Base-by-base conservation (phyloP, 2,329 filamentous ascomycete genomes). In the Cladosporium oxysporum region DNA sequence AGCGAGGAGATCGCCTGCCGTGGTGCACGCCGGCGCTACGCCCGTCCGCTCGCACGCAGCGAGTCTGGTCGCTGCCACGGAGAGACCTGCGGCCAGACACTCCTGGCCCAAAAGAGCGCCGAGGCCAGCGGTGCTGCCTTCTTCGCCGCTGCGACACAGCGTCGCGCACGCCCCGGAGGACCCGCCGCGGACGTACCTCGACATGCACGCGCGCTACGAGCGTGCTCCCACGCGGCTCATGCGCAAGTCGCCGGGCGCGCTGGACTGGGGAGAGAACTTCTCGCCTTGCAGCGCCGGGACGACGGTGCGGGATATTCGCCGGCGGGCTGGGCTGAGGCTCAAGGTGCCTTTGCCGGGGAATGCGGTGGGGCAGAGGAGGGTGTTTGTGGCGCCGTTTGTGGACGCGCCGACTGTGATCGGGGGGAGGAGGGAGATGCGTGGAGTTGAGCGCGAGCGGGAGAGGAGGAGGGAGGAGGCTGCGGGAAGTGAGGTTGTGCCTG, bases 321-420 rank as follows among this genome's bases (percentile, higher is more conserved):
- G 61, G 5, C 37, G 61, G 21, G 33, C 26, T 18, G 29, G 14
- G 6, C 14, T 55, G 50, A 16, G 33, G 6, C 12, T 8, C 3
- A 23, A 47, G 26, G 47, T 57, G 11, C 61, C 61, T 26, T 10
- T 37, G 50, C 61, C 61, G 16, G 35, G 23, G 33, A 63, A 57
- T 33, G 35, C 33, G 16, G 35, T 21, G 26, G 31, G 6, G 21
- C 18, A 14, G 60, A 11, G 37, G 50, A 63, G 37, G 35, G 31
- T 21, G 16, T 63, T 63, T 23, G 33, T 16, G n/a, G 33, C 14
- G 29, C 12, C 12, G 16, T 59, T 59, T n/a, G 61, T 55, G 61
- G 50, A 63, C 12, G 61, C 50, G 23, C 49, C 33, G 31, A 31
- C 10, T 18, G 1, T 31, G 10, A 18, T 55, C 33, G 31, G 47